Evolutionary conservation across 495 filamentous ascomycete genomes (phyloP).

Genomic region (Xylaria acuta): DNA sequence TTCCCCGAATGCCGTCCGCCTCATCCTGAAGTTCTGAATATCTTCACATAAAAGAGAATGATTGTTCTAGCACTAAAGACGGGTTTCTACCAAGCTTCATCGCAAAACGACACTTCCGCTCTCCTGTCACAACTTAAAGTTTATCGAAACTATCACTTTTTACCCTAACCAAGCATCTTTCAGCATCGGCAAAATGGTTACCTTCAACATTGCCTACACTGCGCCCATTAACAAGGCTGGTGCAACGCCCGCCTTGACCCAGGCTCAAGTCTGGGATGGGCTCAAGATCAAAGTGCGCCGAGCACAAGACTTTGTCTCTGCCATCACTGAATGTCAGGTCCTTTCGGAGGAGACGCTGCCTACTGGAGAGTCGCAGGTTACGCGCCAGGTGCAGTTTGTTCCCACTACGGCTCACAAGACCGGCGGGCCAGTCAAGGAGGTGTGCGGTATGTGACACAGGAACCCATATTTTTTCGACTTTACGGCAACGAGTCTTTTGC

Average conservation of each 20-base stretch:
- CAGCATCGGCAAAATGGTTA: conserved; percentile 39
- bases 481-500: neutral
- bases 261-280: conserved; percentile 49
- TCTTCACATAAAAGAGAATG: conserved; percentile 6
- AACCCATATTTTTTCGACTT: neutral
- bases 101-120: conserved; percentile 14
- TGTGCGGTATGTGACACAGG: conserved; percentile 21
- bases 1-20: conserved; percentile 24
- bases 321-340: conserved; percentile 45
- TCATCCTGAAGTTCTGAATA: neutral
- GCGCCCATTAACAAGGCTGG: conserved; percentile 48
- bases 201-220: conserved; percentile 50
- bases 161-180: neutral
- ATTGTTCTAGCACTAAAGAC: neutral
- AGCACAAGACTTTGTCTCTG: conserved; percentile 48
- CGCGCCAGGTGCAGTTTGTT: conserved; percentile 42
- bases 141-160: neutral
- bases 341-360: conserved; percentile 32
- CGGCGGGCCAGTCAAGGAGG: conserved; percentile 6
- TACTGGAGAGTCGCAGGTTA: conserved; percentile 32
- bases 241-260: conserved; percentile 39
- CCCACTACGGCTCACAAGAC: conserved; percentile 25
- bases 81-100: neutral
- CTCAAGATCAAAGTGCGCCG: conserved; percentile 48
- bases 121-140: neutral